Base-by-base conservation (phyloP, 768 basidiomycete species). In the Boletus vinaceobasis region DNA sequence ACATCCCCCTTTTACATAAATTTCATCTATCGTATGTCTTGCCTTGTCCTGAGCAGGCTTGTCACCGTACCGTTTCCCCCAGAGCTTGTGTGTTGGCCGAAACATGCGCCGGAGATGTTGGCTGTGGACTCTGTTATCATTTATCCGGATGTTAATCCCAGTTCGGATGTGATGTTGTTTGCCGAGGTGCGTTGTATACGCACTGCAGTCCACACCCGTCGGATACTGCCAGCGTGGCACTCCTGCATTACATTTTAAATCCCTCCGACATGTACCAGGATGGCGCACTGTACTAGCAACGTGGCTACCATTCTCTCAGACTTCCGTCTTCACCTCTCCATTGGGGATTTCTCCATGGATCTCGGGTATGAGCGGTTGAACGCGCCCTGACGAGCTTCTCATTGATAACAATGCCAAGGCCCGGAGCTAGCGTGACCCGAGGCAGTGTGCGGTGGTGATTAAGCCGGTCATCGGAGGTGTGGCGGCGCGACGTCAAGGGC, bases 381-480 rank as follows among this genome's bases (percentile, higher is more conserved):
- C 59, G 55, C 17, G 71, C 65, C 36, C 74, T 57, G 11, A 88
- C 82, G 13, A 84, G 64, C 10, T 64, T 65, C 65, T 87, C 86
- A 59, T 88, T 79, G 53, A 88, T 76, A 44, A 78, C 70, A 32
- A 87, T 79, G 7, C 86, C 86, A 7, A 87, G 71, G 7, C 86
- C 86, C 11, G 81, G 77, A 0, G 76, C 84, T 79, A 19, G 8
- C 5, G 10, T 13, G 13, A 7, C 9, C 51, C 60, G 38, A 50
- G n/a, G 58, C 59, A 7, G 58, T 29, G 48, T 32, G 50, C 35
- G 11, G 38, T 46, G 19, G 13, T 27, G 36, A 52, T 32, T 50
- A 48, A 37, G 17, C 35, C n/a, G 48, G 6, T 21, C 33, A 32
- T 50, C 53, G 40, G 49, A 50, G 39, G 29, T 40, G 35, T 23